These are phyloP conservation scores for Ascoidea rubescens DNA, from an alignment of 805 yeast genomes.

Conservation along the genomic window DNA sequence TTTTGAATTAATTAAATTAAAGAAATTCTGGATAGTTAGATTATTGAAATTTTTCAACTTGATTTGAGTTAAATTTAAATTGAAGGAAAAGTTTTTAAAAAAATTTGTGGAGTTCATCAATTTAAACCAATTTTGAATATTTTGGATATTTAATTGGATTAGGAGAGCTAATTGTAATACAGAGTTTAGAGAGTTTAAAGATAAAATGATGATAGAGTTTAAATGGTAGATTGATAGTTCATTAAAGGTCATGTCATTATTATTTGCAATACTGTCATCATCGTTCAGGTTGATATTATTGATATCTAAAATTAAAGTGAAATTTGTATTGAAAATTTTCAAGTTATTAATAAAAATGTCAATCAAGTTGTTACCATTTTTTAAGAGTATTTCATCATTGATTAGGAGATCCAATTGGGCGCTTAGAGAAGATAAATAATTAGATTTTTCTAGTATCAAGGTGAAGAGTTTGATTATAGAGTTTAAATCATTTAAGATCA, in stretches of 20 bases:
- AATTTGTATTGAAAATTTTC: no score
- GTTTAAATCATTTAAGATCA: no score
- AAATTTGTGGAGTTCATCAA: slow-evolving; percentile 26
- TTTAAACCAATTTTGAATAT: slow-evolving; percentile 39
- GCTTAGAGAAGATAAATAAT: neutral
- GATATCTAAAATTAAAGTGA: no score
- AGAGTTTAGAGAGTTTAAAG: neutral
- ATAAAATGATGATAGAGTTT: no score
- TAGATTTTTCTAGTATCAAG: neutral
- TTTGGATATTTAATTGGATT: no score
- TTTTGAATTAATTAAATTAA: neutral
- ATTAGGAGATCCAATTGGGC: no score
- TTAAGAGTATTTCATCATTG: neutral
- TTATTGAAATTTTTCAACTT: slow-evolving; percentile 12
- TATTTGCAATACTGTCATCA: neutral
- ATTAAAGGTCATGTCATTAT: neutral
- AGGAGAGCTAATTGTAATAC: neutral
- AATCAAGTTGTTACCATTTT: neutral
- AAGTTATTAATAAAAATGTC: neutral
- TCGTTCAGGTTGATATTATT: neutral
- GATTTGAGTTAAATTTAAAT: slow-evolving; percentile 13
- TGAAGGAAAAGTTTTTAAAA: slow-evolving; percentile 10
- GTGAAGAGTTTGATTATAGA: neutral
- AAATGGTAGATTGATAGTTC: neutral
- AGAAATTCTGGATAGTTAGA: no score